These are phyloP conservation scores for Seminavis robusta DNA, from an alignment of 108 stramenopile species.

Conservation along the genomic window DNA sequence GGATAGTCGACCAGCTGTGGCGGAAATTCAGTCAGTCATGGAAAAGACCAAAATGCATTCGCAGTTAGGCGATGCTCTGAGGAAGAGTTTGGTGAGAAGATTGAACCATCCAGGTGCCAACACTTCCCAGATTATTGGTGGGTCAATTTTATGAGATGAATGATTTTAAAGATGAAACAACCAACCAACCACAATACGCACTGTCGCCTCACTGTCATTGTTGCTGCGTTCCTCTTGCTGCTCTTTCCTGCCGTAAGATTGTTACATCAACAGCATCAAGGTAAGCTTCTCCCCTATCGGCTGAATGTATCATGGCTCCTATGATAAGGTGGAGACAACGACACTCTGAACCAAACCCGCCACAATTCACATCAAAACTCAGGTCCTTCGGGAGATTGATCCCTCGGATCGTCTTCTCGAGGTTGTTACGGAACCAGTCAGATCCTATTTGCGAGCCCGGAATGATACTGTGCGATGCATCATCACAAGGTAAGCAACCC, in stretches of 20 bases:
- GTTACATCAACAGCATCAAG: slow-evolving; percentile 94
- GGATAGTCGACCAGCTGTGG: slow-evolving; percentile 69
- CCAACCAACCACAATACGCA: no score
- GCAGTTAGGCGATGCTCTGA: slow-evolving; percentile 41
- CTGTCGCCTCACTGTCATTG: no score
- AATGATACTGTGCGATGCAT: slow-evolving; percentile 95
- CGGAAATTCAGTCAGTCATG: slow-evolving; percentile 61
- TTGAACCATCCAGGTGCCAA: slow-evolving; percentile 94
- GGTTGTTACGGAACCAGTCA: slow-evolving; percentile 84
- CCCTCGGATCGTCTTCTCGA: slow-evolving; percentile 84
- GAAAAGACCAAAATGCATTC: slow-evolving; percentile 28
- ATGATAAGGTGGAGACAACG: not conserved
- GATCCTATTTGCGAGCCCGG: slow-evolving; percentile 76
- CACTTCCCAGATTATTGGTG: slow-evolving; percentile 93
- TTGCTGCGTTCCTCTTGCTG: no score
- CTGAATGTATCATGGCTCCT: not conserved
- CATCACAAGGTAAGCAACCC: slow-evolving; percentile 62
- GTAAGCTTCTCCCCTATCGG: no score
- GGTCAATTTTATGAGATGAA: no score
- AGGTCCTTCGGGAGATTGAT: slow-evolving; percentile 76
- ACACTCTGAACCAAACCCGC: not conserved
- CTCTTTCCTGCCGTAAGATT: no score
- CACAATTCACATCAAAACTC: not conserved
- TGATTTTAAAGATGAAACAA: no score
- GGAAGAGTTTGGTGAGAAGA: slow-evolving; percentile 56